Conservation (phyloP, 768 basidiomycete genomes). For the Trametes maxima region DNA sequence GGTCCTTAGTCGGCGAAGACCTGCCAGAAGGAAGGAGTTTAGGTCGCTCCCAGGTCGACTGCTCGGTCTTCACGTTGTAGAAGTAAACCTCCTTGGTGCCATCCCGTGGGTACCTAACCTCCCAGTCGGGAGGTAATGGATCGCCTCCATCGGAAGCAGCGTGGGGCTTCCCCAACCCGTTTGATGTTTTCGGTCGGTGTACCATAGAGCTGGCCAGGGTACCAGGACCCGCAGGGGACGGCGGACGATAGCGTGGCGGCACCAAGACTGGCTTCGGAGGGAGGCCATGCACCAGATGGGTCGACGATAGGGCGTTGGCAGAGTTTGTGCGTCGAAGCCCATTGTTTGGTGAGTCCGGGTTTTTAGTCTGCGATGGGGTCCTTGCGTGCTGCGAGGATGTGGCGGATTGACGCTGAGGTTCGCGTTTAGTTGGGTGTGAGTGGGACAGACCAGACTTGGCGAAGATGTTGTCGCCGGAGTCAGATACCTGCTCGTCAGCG, state of each 20-base stretch:
- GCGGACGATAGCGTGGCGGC: slow-evolving; percentile 46
- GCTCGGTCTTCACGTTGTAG: slow-evolving; percentile 57
- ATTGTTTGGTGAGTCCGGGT: slow-evolving; percentile 27
- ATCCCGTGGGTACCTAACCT: slow-evolving; percentile 53
- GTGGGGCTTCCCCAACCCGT: slow-evolving; percentile 29
- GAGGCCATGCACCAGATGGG: slow-evolving; percentile 58
- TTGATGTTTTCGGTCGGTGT: slow-evolving; percentile 48
- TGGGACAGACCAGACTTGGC: slow-evolving; percentile 14
- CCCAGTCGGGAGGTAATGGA: slow-evolving; percentile 61
- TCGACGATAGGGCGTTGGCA: slow-evolving; percentile 34
- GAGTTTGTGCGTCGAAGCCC: slow-evolving; percentile 33
- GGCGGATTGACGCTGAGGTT: slow-evolving; percentile 29
- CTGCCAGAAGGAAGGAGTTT: slow-evolving; percentile 31
- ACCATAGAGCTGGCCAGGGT: slow-evolving; percentile 66
- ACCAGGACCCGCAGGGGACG: slow-evolving; percentile 59
- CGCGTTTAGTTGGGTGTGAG: slow-evolving; percentile 24
- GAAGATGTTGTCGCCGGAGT: neutral
- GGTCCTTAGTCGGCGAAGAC: slow-evolving; percentile 29
- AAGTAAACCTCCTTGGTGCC: slow-evolving; percentile 52
- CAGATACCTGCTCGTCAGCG: slow-evolving; percentile 34
- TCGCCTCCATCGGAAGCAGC: slow-evolving; percentile 32
- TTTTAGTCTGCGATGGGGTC: slow-evolving; percentile 22
- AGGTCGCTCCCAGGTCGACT: slow-evolving; percentile 62
- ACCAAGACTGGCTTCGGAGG: slow-evolving; percentile 65
- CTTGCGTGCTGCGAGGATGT: slow-evolving; percentile 20